These are phyloP conservation scores for Magnaporthales sp. DNA, from an alignment of 2,329 filamentous ascomycete species.

Conservation along the genomic window DNA sequence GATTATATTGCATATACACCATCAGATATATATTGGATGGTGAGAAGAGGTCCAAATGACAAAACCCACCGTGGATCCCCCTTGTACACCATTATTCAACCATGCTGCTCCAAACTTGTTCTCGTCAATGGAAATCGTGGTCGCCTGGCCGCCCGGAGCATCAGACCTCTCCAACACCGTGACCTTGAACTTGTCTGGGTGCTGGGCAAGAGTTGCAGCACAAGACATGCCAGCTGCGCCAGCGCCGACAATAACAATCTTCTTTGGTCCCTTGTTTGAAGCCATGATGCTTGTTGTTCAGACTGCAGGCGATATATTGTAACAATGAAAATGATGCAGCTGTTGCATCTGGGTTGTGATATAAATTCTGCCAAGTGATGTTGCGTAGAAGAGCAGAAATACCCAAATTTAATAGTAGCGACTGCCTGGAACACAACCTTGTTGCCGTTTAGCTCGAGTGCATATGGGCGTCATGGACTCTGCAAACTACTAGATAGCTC, in stretches of 20 bases:
- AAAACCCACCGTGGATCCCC: conserved; percentile 32
- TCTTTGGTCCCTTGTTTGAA: conserved; percentile 23
- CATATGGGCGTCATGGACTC: background rate
- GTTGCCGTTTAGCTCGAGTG: background rate
- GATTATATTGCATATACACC: conserved; percentile 3
- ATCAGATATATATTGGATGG: conserved; percentile 1
- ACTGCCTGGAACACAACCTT: background rate
- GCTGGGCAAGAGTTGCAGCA: conserved; percentile 34
- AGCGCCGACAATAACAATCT: conserved; percentile 50
- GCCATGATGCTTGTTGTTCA: background rate
- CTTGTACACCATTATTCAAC: conserved; percentile 57
- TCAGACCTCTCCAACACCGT: conserved; percentile 47
- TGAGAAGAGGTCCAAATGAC: conserved; percentile 8
- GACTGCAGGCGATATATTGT: background rate
- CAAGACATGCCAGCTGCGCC: conserved; percentile 48
- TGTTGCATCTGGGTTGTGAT: background rate
- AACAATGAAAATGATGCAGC: background rate
- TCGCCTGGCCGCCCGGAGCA: conserved; percentile 55
- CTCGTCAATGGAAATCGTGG: conserved; percentile 51
- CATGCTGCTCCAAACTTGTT: conserved; percentile 49
- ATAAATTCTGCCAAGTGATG: background rate
- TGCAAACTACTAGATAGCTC: background rate
- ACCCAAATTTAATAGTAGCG: background rate
- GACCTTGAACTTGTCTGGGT: conserved; percentile 50
- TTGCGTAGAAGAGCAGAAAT: background rate